Evolutionary conservation across 1,139 yeast species (phyloP), one percentile per base, ranked within the genome.

Genomic region (Blastobotrys illinoisensis): DNA sequence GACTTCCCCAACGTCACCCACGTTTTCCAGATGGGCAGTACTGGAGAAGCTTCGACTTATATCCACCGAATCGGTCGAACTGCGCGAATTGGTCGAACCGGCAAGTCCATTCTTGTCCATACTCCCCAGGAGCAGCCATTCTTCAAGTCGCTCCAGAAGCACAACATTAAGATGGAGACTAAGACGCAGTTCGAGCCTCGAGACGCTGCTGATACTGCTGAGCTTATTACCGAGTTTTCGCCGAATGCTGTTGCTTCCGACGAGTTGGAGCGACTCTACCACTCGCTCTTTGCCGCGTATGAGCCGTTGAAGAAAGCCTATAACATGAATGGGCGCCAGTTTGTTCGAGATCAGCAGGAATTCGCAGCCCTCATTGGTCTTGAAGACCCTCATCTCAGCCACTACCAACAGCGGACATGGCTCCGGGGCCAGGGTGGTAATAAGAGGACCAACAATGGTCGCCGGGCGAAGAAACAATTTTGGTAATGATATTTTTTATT

Each of bases 51-150:
- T 43, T 82, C 91, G 14, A 86, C 87, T 60, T 91, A 91, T 68
- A 82, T 91, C 52, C 99, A 93, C 71, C 83, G 96, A 71, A 86
- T 91, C 63, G 99, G 99, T 58, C 85, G 99, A 78, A 91, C 98
- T 20, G 98, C 96, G 49, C 83, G 99, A 74, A 96, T 93, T 57
- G 97, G 97, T 58, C 80, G 81, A 60, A 75, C 78, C 43, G 99
- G 99, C 62, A 64, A 68, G 49, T 72, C 75, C 21, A 58, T 61
- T 44, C 54, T 72, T 54, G 61, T 65, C 54, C 55, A 71, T 53
- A 62, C 70, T 44, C 59, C 60, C 13, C 63, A 58, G 44, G 68
- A 66, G 51, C 48, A 46, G 44, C 60, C 59, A 28, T 66, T 57
- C 54, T 57, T 67, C 43, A 56, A 56, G 44, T 55, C 57, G 18